These are phyloP conservation scores for Citrus mangshanensis DNA, from an alignment of 345 rosid species.

Conservation along the genomic window DNA sequence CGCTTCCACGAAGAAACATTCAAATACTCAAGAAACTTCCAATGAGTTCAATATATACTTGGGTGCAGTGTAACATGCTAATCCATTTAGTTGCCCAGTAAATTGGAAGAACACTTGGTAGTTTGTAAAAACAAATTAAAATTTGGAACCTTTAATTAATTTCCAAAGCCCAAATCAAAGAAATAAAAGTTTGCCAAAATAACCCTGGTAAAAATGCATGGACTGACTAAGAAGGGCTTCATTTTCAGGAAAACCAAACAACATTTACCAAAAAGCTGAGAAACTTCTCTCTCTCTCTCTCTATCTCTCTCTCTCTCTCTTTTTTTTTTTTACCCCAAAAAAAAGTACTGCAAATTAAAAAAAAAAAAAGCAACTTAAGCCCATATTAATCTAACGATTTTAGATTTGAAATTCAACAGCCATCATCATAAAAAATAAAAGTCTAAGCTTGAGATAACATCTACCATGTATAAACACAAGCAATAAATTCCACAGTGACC, in stretches of 20 bases:
- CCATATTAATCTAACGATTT: not conserved
- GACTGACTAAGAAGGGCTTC: not conserved
- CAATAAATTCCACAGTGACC: not conserved
- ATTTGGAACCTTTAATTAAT: not conserved
- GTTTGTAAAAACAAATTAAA: not conserved
- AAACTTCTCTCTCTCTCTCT: not conserved
- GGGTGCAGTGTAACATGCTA: not conserved
- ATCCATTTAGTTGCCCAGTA: not conserved
- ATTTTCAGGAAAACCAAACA: not conserved
- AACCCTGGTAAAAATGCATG: not conserved
- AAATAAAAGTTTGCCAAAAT: not conserved
- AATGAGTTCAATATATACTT: not conserved
- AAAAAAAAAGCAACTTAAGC: not conserved
- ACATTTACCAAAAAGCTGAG: not conserved
- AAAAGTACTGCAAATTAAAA: too few species aligned
- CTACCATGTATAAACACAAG: not conserved
- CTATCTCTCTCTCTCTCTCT: too few species aligned
- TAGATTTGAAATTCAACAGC: not conserved
- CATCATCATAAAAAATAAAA: too few species aligned
- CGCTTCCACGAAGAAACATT: not conserved
- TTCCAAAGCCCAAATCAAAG: not conserved
- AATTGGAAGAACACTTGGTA: not conserved
- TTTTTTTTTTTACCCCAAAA: not conserved
- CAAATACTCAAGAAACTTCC: not conserved
- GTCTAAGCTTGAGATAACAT: too few species aligned